These are phyloP conservation scores for Podila clonocystis DNA, from an alignment of 192 early-diverging fungal species.

Conservation along the genomic window DNA sequence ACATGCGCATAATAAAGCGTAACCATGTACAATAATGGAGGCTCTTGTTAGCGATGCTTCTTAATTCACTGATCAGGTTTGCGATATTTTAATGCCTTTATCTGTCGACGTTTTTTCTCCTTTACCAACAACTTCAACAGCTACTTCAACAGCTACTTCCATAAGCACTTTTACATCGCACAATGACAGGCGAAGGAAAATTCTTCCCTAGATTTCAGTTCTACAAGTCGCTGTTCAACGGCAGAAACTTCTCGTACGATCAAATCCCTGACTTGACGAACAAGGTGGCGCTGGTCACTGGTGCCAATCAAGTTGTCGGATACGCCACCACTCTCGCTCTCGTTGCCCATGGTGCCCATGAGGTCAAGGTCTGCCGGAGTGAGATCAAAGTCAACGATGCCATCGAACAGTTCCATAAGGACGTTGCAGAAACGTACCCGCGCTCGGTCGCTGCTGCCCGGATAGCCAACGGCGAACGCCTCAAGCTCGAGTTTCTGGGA, in stretches of 20 bases:
- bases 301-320: constrained; percentile 46
- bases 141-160: too few relatives aligned
- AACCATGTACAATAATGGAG: too few relatives aligned
- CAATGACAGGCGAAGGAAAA: too few relatives aligned
- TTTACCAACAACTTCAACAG: too few relatives aligned
- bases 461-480: background rate
- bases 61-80: too few relatives aligned
- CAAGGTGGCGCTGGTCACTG: constrained; percentile 55
- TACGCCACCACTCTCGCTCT: constrained; percentile 14
- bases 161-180: background rate
- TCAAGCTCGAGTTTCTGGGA: constrained; percentile 14
- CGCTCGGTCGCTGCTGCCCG: background rate
- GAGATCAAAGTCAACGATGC: background rate
- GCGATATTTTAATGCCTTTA: too few relatives aligned
- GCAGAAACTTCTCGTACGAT: background rate
- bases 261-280: constrained; percentile 37
- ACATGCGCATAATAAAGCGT: background rate
- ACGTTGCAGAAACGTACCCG: constrained; percentile 1
- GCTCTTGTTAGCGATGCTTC: too few relatives aligned
- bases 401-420: constrained; percentile 9
- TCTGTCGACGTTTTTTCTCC: too few relatives aligned
- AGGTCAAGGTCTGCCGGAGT: constrained; percentile 2
- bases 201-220: too few relatives aligned
- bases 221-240: too few relatives aligned
- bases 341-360: constrained; percentile 13